phyloP scores from a whole-genome alignment of 768 basidiomycete species.

The Lactifluus subvellereus region DNA sequence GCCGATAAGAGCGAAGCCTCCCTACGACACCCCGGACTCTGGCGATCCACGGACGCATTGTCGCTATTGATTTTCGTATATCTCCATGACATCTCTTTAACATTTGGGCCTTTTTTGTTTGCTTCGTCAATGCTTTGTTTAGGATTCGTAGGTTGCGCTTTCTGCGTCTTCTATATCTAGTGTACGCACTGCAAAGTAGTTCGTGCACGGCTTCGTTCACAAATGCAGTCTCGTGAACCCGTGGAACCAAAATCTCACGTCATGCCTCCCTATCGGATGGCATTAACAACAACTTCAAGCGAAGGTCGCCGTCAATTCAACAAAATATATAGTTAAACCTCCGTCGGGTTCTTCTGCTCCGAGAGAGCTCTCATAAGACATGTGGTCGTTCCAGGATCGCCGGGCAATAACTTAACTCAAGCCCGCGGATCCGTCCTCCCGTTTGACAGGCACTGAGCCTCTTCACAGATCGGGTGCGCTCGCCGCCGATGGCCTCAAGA shows the following conservation, averaged over 20 bases:
- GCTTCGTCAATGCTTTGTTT: not conserved
- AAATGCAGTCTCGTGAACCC: no score
- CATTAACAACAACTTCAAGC: not conserved
- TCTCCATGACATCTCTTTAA: not conserved
- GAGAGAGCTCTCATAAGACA: not conserved
- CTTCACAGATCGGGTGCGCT: not conserved
- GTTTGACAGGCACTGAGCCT: not conserved
- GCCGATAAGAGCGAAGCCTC: not conserved
- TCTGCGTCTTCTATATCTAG: not conserved
- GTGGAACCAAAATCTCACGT: not conserved
- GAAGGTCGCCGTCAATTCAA: not conserved
- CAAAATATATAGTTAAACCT: not conserved
- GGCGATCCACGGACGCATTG: conserved; percentile 1
- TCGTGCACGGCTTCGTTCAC: not conserved
- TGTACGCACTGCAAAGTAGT: not conserved
- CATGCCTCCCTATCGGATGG: not conserved
- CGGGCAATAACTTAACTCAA: not conserved
- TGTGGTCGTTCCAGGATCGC: not conserved
- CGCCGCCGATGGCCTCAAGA: not conserved
- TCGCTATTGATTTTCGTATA: conserved; percentile 6
- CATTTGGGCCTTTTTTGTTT: not conserved
- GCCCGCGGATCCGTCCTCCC: not conserved
- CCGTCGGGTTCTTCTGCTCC: not conserved
- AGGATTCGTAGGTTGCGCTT: not conserved
- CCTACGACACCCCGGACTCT: not conserved